These are phyloP conservation scores for Epithemia pelagica DNA, from an alignment of 108 stramenopile species.

Conservation along the genomic window DNA sequence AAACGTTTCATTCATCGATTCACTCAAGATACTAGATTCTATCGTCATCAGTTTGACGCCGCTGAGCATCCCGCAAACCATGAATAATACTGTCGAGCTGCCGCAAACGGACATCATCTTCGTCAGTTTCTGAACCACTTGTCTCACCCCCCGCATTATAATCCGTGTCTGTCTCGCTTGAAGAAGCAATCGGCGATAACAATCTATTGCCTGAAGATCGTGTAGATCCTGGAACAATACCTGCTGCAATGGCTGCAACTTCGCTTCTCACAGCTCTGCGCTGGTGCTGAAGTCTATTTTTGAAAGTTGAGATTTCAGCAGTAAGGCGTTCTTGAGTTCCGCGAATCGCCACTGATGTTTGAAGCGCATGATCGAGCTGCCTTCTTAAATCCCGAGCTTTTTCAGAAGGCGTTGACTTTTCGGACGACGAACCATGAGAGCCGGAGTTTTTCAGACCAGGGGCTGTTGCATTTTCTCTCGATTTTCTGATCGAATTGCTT, in stretches of 20 bases:
- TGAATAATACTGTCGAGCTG: constrained; percentile 14
- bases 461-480: not conserved
- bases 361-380: constrained; percentile 37
- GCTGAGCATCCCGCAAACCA: constrained; percentile 4
- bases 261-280: constrained; percentile 1
- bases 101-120: constrained; percentile 8
- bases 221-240: not conserved
- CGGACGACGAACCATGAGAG: constrained; percentile 3
- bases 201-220: not conserved
- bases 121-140: not conserved
- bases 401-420: constrained; percentile 25
- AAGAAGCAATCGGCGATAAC: not conserved
- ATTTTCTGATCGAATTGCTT: too few species aligned
- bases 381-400: constrained; percentile 35
- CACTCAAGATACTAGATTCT: not conserved
- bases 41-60: constrained; percentile 1
- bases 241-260: not conserved
- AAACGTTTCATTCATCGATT: too few species aligned
- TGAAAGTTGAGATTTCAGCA: constrained; percentile 32
- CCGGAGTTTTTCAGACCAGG: not conserved
- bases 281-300: constrained; percentile 21
- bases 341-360: constrained; percentile 27
- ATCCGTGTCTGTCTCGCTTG: constrained; percentile 7
- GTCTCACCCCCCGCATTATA: not conserved
- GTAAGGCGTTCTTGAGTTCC: constrained; percentile 30